Evolutionary conservation across 306 rosid genomes (phyloP).

Genomic region (Castanea mollissima): DNA sequence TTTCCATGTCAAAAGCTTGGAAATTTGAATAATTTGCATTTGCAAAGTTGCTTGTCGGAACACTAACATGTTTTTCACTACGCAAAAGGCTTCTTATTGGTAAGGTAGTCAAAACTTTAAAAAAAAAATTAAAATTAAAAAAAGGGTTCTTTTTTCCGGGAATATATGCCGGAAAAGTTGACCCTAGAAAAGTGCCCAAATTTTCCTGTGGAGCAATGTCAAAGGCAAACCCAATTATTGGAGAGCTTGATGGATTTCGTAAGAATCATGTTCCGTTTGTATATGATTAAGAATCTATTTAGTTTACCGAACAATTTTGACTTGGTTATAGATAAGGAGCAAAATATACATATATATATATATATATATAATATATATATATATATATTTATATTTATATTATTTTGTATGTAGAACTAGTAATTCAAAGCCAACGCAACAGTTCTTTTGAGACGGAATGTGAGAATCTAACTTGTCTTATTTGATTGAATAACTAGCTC

Average conservation of each 20-base stretch:
- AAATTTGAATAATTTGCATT: neutral
- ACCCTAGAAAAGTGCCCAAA: slow-evolving; percentile 3
- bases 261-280: neutral
- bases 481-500: neutral
- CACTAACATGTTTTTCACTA: slow-evolving; percentile 12
- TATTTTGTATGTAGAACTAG: too few relatives aligned
- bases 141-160: neutral
- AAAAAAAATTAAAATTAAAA: neutral
- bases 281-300: neutral
- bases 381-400: too few relatives aligned
- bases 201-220: neutral
- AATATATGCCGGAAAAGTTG: slow-evolving; percentile 10
- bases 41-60: slow-evolving; percentile 6
- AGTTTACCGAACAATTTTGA: slow-evolving; percentile 15
- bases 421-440: neutral
- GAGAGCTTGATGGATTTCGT: slow-evolving; percentile 22
- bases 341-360: neutral
- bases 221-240: slow-evolving; percentile 16
- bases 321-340: slow-evolving; percentile 9
- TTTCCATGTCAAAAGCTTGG: neutral
- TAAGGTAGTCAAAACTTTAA: neutral
- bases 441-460: neutral
- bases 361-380: too few relatives aligned
- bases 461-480: neutral
- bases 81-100: slow-evolving; percentile 25